Evolutionary conservation across 768 basidiomycete genomes (phyloP).

Genomic region (Boletus edulis): DNA sequence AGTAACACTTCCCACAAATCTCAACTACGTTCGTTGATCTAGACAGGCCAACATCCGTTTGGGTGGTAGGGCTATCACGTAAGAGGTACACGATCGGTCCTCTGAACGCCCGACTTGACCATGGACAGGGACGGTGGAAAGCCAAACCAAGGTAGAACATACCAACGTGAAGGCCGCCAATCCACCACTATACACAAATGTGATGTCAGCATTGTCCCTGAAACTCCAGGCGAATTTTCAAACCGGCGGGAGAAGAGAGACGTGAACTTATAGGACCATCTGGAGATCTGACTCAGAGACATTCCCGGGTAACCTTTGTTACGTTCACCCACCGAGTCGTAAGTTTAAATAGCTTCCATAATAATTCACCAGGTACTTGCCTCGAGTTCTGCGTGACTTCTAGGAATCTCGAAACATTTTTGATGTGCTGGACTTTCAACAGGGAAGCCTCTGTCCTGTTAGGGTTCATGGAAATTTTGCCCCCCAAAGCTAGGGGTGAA

Average conservation of each 20-base stretch:
- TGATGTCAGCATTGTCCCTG: conserved; percentile 25
- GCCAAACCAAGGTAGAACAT: conserved; percentile 25
- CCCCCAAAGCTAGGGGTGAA: not conserved
- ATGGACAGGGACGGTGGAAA: conserved; percentile 12
- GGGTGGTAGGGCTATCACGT: conserved; percentile 18
- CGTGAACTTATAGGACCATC: conserved; percentile 12
- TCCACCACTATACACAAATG: conserved; percentile 16
- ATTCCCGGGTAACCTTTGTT: conserved; percentile 8
- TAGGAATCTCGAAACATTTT: conserved; percentile 10
- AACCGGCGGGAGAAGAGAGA: conserved; percentile 28
- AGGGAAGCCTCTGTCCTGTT: not conserved
- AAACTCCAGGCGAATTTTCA: conserved; percentile 12
- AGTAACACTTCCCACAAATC: conserved; percentile 19
- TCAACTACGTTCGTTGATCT: conserved; percentile 7
- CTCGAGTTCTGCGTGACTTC: conserved; percentile 13
- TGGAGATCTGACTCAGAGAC: conserved; percentile 20
- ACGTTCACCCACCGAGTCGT: conserved; percentile 11
- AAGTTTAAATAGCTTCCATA: conserved; percentile 25
- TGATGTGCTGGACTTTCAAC: conserved; percentile 1
- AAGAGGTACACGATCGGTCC: conserved; percentile 14
- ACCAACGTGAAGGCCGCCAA: conserved; percentile 19
- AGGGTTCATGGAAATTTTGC: not conserved
- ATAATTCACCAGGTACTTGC: conserved; percentile 17
- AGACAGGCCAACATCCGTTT: conserved; percentile 13
- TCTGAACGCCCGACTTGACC: conserved; percentile 8